A percentile compares a stretch with the other conserved stretches of the same genome.
These are phyloP conservation scores for Fomitopsis palustris DNA, from an alignment of 1,284 basidiomycete species.

Conservation along the genomic window DNA sequence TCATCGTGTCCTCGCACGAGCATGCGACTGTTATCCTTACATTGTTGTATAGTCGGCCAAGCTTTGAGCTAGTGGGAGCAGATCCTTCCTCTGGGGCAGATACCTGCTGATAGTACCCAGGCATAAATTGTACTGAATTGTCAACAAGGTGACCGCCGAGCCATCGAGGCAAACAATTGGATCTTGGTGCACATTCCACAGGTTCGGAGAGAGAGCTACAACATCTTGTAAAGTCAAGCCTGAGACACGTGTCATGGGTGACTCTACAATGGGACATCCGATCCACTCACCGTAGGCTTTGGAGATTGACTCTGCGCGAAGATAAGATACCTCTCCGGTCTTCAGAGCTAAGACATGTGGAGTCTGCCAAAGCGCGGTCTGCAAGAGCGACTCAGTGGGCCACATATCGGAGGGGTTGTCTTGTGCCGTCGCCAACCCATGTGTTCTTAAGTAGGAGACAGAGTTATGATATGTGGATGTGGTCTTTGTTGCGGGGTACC, in stretches of 20 bases:
- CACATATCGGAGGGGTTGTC: too few species aligned
- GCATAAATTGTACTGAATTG: slow-evolving; percentile 42
- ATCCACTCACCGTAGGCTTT: not conserved
- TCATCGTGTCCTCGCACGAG: too few species aligned
- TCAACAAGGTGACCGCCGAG: slow-evolving; percentile 32
- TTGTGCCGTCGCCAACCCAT: too few species aligned
- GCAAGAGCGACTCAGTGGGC: too few species aligned
- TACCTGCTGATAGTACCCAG: slow-evolving; percentile 31
- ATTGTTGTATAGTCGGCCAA: slow-evolving; percentile 22
- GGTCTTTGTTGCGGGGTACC: too few species aligned
- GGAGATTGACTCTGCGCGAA: not conserved
- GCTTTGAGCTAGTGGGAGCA: slow-evolving; percentile 17
- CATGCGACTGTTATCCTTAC: slow-evolving; percentile 11
- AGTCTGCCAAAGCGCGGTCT: too few species aligned
- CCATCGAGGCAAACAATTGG: slow-evolving; percentile 34
- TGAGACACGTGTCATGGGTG: slow-evolving; percentile 8
- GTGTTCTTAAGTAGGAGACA: too few species aligned
- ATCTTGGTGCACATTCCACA: slow-evolving; percentile 38
- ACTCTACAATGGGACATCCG: not conserved
- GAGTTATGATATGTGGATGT: too few species aligned
- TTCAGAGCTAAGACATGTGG: too few species aligned
- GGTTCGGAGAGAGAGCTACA: slow-evolving; percentile 29
- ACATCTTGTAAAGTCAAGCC: slow-evolving; percentile 33
- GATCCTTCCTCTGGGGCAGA: slow-evolving; percentile 18
- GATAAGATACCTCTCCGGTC: not conserved